Percentiles rank a stretch among this genome's conserved stretches.
Conservation (phyloP, 2,329 filamentous ascomycete species). For the Colletotrichum paranaense region DNA sequence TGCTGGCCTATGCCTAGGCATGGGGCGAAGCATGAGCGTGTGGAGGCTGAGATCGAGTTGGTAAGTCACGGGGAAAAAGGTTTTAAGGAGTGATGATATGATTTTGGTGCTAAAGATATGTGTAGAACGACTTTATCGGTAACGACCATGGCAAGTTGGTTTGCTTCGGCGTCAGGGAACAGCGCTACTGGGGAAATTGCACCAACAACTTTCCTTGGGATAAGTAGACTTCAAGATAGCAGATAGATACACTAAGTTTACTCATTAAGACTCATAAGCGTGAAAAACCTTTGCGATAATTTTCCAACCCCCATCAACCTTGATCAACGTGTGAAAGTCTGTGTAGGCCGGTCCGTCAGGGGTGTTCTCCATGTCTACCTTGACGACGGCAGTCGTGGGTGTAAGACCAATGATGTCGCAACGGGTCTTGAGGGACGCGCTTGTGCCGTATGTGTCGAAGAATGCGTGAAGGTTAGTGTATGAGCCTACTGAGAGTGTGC, state of each 20-base stretch:
- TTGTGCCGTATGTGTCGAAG: background rate
- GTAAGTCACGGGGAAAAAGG: background rate
- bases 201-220: background rate
- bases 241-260: background rate
- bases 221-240: background rate
- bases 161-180: background rate
- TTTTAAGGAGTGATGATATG: rapidly evolving
- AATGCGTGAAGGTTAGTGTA: background rate
- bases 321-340: slow-evolving; percentile 36
- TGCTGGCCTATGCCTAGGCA: background rate
- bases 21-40: background rate
- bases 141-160: background rate
- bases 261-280: slow-evolving; percentile 24
- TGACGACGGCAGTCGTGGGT: slow-evolving; percentile 35
- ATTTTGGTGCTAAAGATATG: background rate
- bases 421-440: slow-evolving; percentile 16
- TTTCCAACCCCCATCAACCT: slow-evolving; percentile 32
- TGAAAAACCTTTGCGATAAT: slow-evolving; percentile 34
- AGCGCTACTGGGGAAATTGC: background rate
- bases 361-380: slow-evolving; percentile 34
- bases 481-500: background rate
- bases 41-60: background rate
- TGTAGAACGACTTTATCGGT: background rate
- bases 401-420: slow-evolving; percentile 36
- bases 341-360: slow-evolving; percentile 20